Percentiles rank a stretch among this genome's conserved stretches.
phyloP scores from a whole-genome alignment of 139 green algal species.

The Marvania coccoides region DNA sequence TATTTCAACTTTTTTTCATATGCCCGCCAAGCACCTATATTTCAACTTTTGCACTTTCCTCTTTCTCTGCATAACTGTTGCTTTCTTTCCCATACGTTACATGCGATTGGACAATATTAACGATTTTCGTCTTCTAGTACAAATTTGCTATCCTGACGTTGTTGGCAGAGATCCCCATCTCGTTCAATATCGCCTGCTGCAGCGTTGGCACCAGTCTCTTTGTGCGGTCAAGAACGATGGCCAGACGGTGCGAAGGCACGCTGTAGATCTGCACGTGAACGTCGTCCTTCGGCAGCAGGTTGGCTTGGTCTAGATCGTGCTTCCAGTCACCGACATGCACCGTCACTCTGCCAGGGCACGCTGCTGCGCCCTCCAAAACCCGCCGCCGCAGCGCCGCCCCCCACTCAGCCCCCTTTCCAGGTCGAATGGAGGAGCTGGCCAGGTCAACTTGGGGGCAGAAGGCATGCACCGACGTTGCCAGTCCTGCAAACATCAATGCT shows the following conservation, averaged over 20 bases:
- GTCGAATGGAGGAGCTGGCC: slow-evolving; percentile 46
- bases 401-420: slow-evolving; percentile 31
- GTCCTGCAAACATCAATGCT: slow-evolving; percentile 64
- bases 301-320: slow-evolving; percentile 70
- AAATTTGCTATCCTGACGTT: slow-evolving; percentile 43
- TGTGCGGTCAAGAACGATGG: slow-evolving; percentile 48
- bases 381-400: slow-evolving; percentile 22
- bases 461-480: slow-evolving; percentile 70
- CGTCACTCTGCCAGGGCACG: slow-evolving; percentile 8
- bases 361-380: slow-evolving; percentile 25
- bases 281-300: slow-evolving; percentile 32
- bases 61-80: no score
- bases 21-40: no score
- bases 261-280: slow-evolving; percentile 35
- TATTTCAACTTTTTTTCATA: no score
- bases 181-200: slow-evolving; percentile 31
- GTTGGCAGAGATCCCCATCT: not conserved
- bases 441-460: slow-evolving; percentile 79
- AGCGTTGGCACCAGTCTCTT: slow-evolving; percentile 59
- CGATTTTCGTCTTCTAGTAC: slow-evolving; percentile 21
- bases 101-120: slow-evolving; percentile 1
- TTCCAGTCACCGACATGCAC: slow-evolving; percentile 61
- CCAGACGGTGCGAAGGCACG: slow-evolving; percentile 70
- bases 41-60: no score
- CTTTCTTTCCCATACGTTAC: not conserved